These are phyloP conservation scores for Phytophthora rubi DNA, from an alignment of 352 stramenopile genomes.

Conservation along the genomic window DNA sequence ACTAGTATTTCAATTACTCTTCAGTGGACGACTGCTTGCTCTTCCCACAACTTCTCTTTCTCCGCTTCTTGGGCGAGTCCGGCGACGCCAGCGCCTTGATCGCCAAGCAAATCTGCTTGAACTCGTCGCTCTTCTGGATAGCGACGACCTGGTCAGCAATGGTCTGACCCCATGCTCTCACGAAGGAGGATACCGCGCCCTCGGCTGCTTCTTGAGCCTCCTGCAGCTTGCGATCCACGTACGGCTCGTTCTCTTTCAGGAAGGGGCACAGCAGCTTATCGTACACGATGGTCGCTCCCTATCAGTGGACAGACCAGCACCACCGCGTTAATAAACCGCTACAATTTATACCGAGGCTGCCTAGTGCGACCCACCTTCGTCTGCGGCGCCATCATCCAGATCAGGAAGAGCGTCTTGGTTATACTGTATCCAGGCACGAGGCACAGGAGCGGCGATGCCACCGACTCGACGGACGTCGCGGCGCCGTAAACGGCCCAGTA, in stretches of 20 bases:
- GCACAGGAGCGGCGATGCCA: constrained; percentile 52
- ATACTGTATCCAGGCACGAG: constrained; percentile 95
- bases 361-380: constrained; percentile 62
- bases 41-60: constrained; percentile 25
- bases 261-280: constrained; percentile 61
- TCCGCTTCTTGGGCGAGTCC: constrained; percentile 32
- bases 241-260: constrained; percentile 75
- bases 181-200: constrained; percentile 53
- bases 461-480: constrained; percentile 92
- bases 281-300: constrained; percentile 78
- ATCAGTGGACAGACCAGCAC: neutral
- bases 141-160: constrained; percentile 54
- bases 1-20: constrained; percentile 36
- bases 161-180: constrained; percentile 54
- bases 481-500: constrained; percentile 97
- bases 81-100: constrained; percentile 36
- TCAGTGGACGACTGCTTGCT: constrained; percentile 35
- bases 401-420: constrained; percentile 95
- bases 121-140: constrained; percentile 60
- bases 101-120: constrained; percentile 53
- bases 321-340: neutral
- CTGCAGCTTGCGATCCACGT: constrained; percentile 69
- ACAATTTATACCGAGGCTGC: neutral
- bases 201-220: constrained; percentile 55
- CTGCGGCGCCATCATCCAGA: constrained; percentile 96